Conservation (phyloP, 345 rosid genomes). For the Dipteronia sinensis region DNA sequence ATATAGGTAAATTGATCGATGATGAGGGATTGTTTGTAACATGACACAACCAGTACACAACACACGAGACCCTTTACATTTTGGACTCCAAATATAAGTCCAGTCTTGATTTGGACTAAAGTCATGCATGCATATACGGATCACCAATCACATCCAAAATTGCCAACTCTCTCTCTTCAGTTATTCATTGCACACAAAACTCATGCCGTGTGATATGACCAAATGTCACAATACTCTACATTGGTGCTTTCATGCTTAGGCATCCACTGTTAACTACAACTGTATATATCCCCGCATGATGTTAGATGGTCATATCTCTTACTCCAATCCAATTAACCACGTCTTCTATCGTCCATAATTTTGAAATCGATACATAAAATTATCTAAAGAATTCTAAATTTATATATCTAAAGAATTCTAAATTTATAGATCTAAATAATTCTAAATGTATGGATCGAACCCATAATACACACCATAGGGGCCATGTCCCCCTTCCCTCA, state of each 20-base stretch:
- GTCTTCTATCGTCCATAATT: too few relatives aligned
- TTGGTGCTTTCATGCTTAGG: not conserved
- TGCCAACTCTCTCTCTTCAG: not conserved
- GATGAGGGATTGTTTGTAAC: not conserved
- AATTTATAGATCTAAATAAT: too few relatives aligned
- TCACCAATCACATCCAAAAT: not conserved
- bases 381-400: too few relatives aligned
- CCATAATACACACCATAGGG: too few relatives aligned
- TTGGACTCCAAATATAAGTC: not conserved
- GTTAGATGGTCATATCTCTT: too few relatives aligned
- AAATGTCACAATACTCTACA: not conserved
- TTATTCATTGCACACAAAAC: not conserved
- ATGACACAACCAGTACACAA: too few relatives aligned
- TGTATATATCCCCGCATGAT: not conserved
- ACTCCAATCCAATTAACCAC: too few relatives aligned
- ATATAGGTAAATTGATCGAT: too few relatives aligned
- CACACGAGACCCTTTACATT: not conserved
- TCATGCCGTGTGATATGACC: not conserved
- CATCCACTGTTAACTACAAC: not conserved
- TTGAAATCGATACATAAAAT: too few relatives aligned
- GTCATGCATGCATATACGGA: not conserved
- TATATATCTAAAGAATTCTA: too few relatives aligned
- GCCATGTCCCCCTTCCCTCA: too few relatives aligned
- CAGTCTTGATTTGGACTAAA: not conserved
- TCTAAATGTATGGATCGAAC: too few relatives aligned